Conservation (phyloP, 2,329 filamentous ascomycete species). For the Fusarium hostae region DNA sequence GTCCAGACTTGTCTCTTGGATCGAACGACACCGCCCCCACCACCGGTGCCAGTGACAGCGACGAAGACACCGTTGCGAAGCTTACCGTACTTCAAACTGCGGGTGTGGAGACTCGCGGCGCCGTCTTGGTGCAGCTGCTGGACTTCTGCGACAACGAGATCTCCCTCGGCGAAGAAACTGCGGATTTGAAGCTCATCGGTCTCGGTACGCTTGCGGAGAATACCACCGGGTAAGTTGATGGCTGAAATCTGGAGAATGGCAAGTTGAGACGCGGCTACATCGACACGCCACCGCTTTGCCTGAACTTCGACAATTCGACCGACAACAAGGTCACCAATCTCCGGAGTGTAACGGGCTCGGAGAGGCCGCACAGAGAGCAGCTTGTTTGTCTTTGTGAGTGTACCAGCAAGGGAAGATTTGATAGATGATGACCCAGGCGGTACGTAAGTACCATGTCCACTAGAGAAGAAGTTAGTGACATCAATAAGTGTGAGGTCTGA, state of each 20-base stretch:
- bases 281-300: constrained; percentile 91
- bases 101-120: constrained; percentile 86
- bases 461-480: constrained; percentile 47
- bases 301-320: constrained; percentile 97
- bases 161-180: constrained; percentile 96
- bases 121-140: constrained; percentile 90
- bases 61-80: constrained; percentile 92
- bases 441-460: constrained; percentile 93
- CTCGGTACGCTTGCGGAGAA: constrained; percentile 88
- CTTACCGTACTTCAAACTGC: constrained; percentile 93
- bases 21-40: constrained; percentile 86
- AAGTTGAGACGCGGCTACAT: constrained; percentile 88
- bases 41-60: constrained; percentile 82
- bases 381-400: constrained; percentile 93
- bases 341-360: constrained; percentile 91
- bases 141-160: constrained; percentile 93
- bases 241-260: constrained; percentile 85
- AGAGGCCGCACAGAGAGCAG: constrained; percentile 91
- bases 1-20: constrained; percentile 90
- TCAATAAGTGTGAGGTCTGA: background rate
- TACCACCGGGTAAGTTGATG: constrained; percentile 95
- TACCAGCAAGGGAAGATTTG: constrained; percentile 89
- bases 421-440: constrained; percentile 73
- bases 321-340: constrained; percentile 95
- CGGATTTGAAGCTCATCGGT: constrained; percentile 98